phyloP scores from a whole-genome alignment of 1,284 basidiomycete genomes.

The Ceratorhiza oryzae-sativae region DNA sequence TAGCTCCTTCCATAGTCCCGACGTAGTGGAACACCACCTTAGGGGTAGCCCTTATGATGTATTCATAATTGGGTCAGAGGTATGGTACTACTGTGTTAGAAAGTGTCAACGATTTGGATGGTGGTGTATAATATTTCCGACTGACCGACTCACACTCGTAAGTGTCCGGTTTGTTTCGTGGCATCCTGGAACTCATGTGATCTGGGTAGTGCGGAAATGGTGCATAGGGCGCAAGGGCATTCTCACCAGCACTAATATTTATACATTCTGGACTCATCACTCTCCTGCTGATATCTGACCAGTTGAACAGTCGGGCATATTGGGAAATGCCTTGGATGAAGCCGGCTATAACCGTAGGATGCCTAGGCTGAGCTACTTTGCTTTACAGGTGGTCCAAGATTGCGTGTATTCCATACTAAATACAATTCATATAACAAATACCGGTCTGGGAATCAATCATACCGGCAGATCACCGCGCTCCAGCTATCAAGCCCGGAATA shows the following conservation, averaged over 20 bases:
- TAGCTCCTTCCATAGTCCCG: too few species aligned
- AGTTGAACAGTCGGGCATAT: background rate
- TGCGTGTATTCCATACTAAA: conserved; percentile 37
- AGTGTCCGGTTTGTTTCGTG: too few species aligned
- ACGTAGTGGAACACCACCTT: too few species aligned
- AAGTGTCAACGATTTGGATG: too few species aligned
- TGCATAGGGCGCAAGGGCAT: conserved; percentile 21
- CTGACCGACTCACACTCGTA: too few species aligned
- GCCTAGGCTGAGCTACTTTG: background rate
- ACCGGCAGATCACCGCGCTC: background rate
- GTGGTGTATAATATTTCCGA: too few species aligned
- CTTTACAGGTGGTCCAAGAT: background rate
- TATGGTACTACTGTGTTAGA: too few species aligned
- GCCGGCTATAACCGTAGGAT: background rate
- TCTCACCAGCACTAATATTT: background rate
- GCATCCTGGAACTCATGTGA: too few species aligned
- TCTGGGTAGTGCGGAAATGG: too few species aligned
- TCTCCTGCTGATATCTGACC: background rate
- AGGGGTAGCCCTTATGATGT: too few species aligned
- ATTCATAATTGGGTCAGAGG: too few species aligned
- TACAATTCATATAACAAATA: conserved; percentile 34
- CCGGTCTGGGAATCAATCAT: background rate
- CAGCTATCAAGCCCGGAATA: background rate
- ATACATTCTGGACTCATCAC: background rate
- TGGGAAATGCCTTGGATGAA: background rate